Percentiles rank a stretch among this genome's conserved stretches.
phyloP scores from a whole-genome alignment of 2,329 filamentous ascomycete genomes.

The Pseudonectria foliicola region DNA sequence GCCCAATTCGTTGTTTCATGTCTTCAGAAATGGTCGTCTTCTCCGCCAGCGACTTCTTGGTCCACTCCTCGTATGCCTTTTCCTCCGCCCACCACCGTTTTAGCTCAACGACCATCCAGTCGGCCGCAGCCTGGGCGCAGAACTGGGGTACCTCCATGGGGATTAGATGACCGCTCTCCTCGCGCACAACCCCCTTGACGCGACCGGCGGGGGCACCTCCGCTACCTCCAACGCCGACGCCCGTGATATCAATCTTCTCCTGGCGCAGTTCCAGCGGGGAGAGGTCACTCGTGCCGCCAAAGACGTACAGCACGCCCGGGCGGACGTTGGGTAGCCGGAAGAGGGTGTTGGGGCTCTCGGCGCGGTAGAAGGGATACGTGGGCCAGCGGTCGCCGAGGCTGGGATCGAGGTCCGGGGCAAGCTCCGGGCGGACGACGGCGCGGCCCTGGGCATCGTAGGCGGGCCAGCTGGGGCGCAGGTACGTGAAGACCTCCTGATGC shows the following conservation, averaged over 20 bases:
- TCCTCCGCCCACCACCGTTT: constrained; percentile 51
- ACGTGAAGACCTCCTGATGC: constrained; percentile 74
- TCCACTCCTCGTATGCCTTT: constrained; percentile 50
- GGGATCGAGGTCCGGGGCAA: constrained; percentile 40
- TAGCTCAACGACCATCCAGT: constrained; percentile 53
- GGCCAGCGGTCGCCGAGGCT: constrained; percentile 28
- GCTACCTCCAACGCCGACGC: constrained; percentile 59
- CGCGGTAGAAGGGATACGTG: constrained; percentile 56
- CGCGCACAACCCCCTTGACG: constrained; percentile 58
- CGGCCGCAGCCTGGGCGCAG: constrained; percentile 54
- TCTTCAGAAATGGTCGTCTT: constrained; percentile 47
- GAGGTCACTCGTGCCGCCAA: constrained; percentile 54
- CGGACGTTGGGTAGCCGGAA: constrained; percentile 51
- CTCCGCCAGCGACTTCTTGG: constrained; percentile 37
- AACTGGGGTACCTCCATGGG: constrained; percentile 69
- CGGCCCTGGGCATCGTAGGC: constrained; percentile 33
- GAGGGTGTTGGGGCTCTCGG: constrained; percentile 54
- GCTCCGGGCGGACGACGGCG: constrained; percentile 31
- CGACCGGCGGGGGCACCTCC: constrained; percentile 56
- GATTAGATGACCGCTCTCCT: constrained; percentile 68
- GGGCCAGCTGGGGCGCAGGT: constrained; percentile 54
- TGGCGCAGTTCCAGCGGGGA: constrained; percentile 42
- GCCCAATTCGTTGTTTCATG: constrained; percentile 46
- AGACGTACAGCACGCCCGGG: constrained; percentile 62
- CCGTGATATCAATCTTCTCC: constrained; percentile 59